phyloP scores from a whole-genome alignment of 768 basidiomycete genomes.

The Trichaptum fuscoviolaceum region DNA sequence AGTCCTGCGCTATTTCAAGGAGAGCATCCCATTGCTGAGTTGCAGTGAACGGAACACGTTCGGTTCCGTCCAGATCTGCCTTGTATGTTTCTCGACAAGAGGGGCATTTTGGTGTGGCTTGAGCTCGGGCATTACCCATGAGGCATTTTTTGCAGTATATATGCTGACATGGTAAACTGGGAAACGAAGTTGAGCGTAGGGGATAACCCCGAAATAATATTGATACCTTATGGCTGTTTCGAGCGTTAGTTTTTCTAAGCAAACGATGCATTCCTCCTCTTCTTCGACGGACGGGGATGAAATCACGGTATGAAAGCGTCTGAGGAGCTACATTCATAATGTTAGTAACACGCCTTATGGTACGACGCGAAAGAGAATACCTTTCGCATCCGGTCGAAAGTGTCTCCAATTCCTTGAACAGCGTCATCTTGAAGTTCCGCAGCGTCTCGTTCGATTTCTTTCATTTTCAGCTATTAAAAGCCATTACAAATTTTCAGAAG shows the following conservation, averaged over 20 bases:
- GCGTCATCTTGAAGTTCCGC: constrained; percentile 29
- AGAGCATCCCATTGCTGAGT: constrained; percentile 39
- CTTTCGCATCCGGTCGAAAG: constrained; percentile 36
- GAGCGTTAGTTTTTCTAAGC: constrained; percentile 28
- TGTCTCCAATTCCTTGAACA: constrained; percentile 27
- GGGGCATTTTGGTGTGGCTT: constrained; percentile 28
- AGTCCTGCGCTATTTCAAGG: constrained; percentile 32
- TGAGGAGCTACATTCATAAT: constrained; percentile 28
- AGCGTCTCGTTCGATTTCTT: constrained; percentile 33
- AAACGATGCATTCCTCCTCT: constrained; percentile 35
- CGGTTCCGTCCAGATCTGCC: constrained; percentile 26
- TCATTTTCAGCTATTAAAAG: constrained; percentile 20
- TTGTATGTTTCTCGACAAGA: constrained; percentile 26
- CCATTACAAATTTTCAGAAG: not conserved
- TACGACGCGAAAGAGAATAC: constrained; percentile 20
- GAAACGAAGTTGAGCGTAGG: not conserved
- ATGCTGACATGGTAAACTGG: constrained; percentile 41
- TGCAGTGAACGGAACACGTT: constrained; percentile 33
- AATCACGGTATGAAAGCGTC: constrained; percentile 35
- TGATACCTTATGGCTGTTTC: constrained; percentile 33
- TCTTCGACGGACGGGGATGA: constrained; percentile 30
- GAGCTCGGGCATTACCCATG: constrained; percentile 22
- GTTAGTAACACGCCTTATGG: not conserved
- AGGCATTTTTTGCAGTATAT: constrained; percentile 36
- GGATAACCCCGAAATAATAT: not conserved